These are phyloP conservation scores for Diplodia intermedia DNA, from an alignment of 2,329 filamentous ascomycete species.

Conservation along the genomic window DNA sequence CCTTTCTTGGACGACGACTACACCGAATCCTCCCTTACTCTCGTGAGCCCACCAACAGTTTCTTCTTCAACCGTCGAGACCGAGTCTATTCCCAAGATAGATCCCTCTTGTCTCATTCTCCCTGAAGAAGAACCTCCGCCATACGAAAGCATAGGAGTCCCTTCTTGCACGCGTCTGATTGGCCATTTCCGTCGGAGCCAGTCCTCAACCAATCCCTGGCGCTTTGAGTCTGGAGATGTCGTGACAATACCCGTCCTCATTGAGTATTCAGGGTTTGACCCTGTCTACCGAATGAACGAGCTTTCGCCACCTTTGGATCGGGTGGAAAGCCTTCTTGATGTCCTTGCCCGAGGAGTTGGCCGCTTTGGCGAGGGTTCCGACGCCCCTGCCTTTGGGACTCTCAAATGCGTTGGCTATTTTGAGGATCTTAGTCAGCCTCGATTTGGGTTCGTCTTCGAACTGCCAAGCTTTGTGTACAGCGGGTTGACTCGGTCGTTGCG, in stretches of 20 bases:
- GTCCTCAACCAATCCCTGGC: constrained; percentile 49
- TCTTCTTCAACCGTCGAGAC: constrained; percentile 6
- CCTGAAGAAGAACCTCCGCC: constrained; percentile 57
- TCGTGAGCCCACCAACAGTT: constrained; percentile 50
- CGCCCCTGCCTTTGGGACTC: constrained; percentile 49
- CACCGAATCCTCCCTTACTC: constrained; percentile 52
- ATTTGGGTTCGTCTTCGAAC: constrained; percentile 76
- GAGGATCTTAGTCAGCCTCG: constrained; percentile 74
- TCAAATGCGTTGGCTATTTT: constrained; percentile 73
- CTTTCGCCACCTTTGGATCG: constrained; percentile 55
- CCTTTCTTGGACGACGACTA: constrained; percentile 34
- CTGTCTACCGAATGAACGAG: constrained; percentile 55
- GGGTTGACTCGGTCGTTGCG: constrained; percentile 62
- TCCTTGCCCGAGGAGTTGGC: constrained; percentile 37
- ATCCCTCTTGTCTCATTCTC: constrained; percentile 51
- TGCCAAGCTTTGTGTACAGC: constrained; percentile 62
- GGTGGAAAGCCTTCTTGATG: constrained; percentile 50
- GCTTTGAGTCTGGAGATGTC: constrained; percentile 43
- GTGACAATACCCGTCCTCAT: constrained; percentile 66
- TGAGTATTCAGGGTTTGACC: constrained; percentile 68
- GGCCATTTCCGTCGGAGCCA: constrained; percentile 49
- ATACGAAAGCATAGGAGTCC: constrained; percentile 56
- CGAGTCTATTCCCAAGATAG: constrained; percentile 50
- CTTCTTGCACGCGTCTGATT: constrained; percentile 54
- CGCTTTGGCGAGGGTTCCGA: constrained; percentile 39